Percentiles rank a stretch among this genome's conserved stretches.
Conservation (phyloP, 257 asterid species). For the Ehretia macrophylla region DNA sequence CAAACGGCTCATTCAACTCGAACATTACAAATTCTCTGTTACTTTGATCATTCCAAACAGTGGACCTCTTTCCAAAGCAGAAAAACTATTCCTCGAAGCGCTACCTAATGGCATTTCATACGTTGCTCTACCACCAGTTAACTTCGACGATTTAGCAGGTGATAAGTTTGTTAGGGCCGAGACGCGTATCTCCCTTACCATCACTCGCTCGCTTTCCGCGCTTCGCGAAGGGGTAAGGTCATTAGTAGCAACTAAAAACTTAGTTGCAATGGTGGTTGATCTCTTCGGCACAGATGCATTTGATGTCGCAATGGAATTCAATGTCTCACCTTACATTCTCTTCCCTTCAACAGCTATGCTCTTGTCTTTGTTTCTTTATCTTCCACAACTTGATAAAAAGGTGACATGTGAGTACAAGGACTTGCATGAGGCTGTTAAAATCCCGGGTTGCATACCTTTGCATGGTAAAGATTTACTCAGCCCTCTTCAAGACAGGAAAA, state of each 20-base stretch:
- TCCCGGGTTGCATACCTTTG: constrained; percentile 65
- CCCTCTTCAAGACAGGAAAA: constrained; percentile 57
- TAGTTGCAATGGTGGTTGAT: constrained; percentile 63
- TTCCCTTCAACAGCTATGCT: constrained; percentile 56
- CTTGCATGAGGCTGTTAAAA: constrained; percentile 37
- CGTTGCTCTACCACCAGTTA: constrained; percentile 47
- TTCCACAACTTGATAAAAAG: constrained; percentile 46
- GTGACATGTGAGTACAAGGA: constrained; percentile 47
- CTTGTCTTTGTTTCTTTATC: constrained; percentile 40
- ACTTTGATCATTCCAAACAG: constrained; percentile 52
- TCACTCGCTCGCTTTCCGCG: constrained; percentile 54
- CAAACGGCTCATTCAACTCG: constrained; percentile 32
- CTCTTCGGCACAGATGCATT: constrained; percentile 73
- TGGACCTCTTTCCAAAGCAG: constrained; percentile 49
- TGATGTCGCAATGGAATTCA: constrained; percentile 46
- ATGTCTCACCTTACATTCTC: constrained; percentile 44
- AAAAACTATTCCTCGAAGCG: constrained; percentile 35
- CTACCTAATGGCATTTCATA: constrained; percentile 42
- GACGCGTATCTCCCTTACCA: constrained; percentile 50
- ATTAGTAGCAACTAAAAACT: constrained; percentile 6
- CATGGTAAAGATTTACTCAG: constrained; percentile 52
- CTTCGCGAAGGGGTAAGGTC: constrained; percentile 30
- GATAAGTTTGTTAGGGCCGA: constrained; percentile 42
- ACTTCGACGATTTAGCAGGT: constrained; percentile 42
- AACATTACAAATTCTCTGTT: constrained; percentile 39